Evolutionary conservation across 148 eudicot genomes (phyloP).

Genomic region (Chenopodium berlandieri): DNA sequence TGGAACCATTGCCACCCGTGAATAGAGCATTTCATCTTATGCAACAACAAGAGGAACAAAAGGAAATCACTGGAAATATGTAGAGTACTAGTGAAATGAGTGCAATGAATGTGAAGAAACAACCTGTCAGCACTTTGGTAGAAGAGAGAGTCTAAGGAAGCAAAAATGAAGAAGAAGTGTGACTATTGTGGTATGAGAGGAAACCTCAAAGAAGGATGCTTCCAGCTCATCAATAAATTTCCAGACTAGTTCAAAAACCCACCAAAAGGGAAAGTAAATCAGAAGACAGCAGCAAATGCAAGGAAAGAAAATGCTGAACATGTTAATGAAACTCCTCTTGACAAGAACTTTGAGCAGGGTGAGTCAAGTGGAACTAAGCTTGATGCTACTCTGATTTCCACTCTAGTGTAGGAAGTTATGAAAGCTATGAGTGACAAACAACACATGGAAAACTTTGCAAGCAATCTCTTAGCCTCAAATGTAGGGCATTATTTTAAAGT

Average conservation of each 20-base stretch:
- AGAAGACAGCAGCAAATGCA: neutral
- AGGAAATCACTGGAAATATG: neutral
- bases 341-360: too few relatives aligned
- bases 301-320: too few relatives aligned
- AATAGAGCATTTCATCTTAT: neutral
- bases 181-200: neutral
- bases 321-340: too few relatives aligned
- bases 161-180: neutral
- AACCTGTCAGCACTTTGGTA: too few relatives aligned
- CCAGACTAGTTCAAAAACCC: neutral
- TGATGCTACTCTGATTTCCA: neutral
- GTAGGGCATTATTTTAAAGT: neutral
- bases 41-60: neutral
- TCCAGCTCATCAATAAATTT: neutral
- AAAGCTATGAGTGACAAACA: neutral
- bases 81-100: neutral
- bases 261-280: neutral
- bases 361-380: neutral
- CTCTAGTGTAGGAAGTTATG: neutral
- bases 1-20: neutral
- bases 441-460: neutral
- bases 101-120: neutral
- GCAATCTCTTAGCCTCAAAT: neutral
- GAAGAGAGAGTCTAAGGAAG: neutral
- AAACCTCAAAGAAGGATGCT: neutral